phyloP scores from a whole-genome alignment of 1,139 yeast species.

The Saccharomyces hybrid region DNA sequence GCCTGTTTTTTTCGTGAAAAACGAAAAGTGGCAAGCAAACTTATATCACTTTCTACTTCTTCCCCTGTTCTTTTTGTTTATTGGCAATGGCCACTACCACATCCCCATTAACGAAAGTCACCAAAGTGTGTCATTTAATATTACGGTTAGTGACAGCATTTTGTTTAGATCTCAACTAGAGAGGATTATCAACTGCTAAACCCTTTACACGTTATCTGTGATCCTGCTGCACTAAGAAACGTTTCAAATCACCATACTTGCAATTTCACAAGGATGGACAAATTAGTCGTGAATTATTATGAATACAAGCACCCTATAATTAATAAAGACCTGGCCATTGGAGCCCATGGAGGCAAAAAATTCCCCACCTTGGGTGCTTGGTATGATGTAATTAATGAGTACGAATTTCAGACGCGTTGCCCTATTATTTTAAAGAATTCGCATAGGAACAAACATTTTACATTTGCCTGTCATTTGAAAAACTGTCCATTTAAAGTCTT shows the following conservation, averaged over 20 bases:
- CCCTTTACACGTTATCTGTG: background rate
- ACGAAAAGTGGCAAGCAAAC: background rate
- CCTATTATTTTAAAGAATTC: slow-evolving; percentile 32
- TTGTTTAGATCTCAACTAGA: background rate
- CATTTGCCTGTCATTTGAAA: slow-evolving; percentile 31
- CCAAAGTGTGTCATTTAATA: slow-evolving; percentile 1
- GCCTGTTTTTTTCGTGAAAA: background rate
- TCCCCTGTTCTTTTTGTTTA: background rate
- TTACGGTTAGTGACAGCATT: background rate
- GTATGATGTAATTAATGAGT: slow-evolving; percentile 31
- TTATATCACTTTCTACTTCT: slow-evolving; percentile 1
- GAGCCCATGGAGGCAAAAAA: slow-evolving; percentile 20
- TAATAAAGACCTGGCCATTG: slow-evolving; percentile 24
- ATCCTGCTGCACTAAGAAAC: background rate
- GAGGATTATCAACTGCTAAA: background rate
- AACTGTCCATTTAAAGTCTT: slow-evolving; percentile 30
- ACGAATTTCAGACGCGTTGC: slow-evolving; percentile 31
- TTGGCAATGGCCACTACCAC: background rate
- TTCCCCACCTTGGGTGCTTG: slow-evolving; percentile 28
- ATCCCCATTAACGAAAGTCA: slow-evolving; percentile 1
- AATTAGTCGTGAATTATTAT: slow-evolving; percentile 24
- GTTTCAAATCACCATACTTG: background rate
- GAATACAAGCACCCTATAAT: slow-evolving; percentile 32
- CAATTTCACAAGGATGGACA: background rate
- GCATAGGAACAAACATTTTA: slow-evolving; percentile 31